Percentiles rank a stretch among this genome's conserved stretches.
phyloP scores from a whole-genome alignment of 139 green algal species.

The Chlamydomonas asymmetrica region DNA sequence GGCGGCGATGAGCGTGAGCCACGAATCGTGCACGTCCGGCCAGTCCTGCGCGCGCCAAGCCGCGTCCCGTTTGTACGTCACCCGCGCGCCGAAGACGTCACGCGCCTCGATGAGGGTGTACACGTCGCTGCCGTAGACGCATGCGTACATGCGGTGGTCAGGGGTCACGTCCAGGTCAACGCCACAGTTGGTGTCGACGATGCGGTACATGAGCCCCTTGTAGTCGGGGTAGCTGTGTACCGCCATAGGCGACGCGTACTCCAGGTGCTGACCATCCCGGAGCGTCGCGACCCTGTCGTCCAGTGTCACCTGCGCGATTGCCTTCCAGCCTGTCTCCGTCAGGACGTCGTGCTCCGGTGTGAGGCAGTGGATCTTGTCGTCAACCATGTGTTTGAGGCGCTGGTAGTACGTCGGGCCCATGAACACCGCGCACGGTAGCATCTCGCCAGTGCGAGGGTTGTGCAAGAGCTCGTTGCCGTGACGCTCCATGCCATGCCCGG shows the following conservation, averaged over 20 bases:
- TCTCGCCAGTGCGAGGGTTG: conserved; percentile 22
- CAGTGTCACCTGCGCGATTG: background rate
- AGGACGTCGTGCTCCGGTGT: conserved; percentile 6
- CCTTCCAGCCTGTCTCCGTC: background rate
- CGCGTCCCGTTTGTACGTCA: background rate
- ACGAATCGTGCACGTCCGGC: no score
- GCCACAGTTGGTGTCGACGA: background rate
- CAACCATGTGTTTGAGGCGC: conserved; percentile 71
- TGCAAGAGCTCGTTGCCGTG: conserved; percentile 23
- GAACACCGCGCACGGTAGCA: conserved; percentile 35
- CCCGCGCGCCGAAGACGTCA: background rate
- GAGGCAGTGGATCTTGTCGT: conserved; percentile 69
- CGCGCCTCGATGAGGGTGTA: background rate
- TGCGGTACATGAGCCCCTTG: background rate
- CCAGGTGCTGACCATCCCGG: background rate
- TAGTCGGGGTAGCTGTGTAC: background rate
- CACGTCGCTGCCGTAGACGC: background rate
- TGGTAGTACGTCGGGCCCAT: conserved; percentile 67
- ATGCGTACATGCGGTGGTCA: conserved; percentile 10
- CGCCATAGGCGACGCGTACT: background rate
- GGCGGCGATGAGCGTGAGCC: no score
- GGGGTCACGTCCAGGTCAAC: background rate
- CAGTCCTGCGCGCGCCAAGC: background rate
- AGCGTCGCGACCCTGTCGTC: conserved; percentile 1
- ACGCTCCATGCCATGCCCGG: background rate